Base-by-base conservation (phyloP, 2,329 filamentous ascomycete species). In the Ophiocordyceps camponoti-saundersi region DNA sequence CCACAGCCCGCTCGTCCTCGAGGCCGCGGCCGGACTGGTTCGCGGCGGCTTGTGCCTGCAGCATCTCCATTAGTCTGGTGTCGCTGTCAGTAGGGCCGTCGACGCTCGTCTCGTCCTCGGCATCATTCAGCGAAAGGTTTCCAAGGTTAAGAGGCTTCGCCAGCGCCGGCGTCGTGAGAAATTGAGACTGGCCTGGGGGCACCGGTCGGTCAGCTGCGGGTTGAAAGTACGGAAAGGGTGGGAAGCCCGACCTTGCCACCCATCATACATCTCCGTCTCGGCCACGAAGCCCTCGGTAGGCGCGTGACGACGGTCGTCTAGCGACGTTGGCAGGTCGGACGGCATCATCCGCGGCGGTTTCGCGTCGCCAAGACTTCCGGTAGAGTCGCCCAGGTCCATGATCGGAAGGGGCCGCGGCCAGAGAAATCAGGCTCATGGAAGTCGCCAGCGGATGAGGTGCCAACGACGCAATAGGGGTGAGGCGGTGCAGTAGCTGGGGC, bases 181-280 rank as follows among this genome's bases (percentile, higher is more conserved):
- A 95, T 66, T 95, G 89, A 42, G 90, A 95, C 72, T 95, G 87
- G 53, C 90, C 90, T 95, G 60, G 46, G 10, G 2, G 11, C 20
- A 20, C 6, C 13, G 42, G 16, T 29, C 22, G 6, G 16, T 26
- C 11, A n/a, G n/a, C 7, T 13, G 41, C 45, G 47, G 21, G 45
- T 41, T 44, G 15, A 15, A 16, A n/a, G 7, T 18, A 6, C 30
- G 7, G 32, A 7, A 6, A 23, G 23, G 22, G 21, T 1, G 44
- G n/a, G 18, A 39, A 44, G 34, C 67, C 69, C 51, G 54, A 72
- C 90, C 90, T 80, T 96, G 88, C 92, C 92, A 98, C 55, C 87
- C 92, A 74, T 98, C 92, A 63, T 96, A 98, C 69, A 95, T 87
- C 70, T 96, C 92, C 40, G 89, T 95, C 70, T 96, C 92, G 39